phyloP scores from a whole-genome alignment of 257 asterid genomes.

The Echites panduratus region DNA sequence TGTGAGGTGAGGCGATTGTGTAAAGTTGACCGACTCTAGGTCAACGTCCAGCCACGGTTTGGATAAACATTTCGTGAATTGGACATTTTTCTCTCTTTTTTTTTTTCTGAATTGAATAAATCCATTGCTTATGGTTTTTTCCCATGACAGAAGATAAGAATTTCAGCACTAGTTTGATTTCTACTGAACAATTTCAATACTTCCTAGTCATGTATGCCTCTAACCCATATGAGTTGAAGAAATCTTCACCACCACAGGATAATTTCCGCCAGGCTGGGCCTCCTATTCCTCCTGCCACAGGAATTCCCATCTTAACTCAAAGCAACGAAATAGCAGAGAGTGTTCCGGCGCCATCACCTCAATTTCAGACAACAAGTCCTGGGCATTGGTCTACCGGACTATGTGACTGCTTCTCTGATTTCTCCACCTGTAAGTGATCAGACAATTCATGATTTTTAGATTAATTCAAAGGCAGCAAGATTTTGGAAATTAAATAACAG shows the following conservation, averaged over 20 bases:
- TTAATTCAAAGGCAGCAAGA: not conserved
- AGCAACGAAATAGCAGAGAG: too few species aligned
- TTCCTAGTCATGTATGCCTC: constrained; percentile 12
- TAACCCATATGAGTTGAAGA: not conserved
- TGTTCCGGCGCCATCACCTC: not conserved
- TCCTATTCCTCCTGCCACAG: constrained; percentile 10
- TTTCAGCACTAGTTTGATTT: not conserved
- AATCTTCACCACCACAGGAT: constrained; percentile 19
- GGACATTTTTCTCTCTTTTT: not conserved
- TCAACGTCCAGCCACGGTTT: not conserved
- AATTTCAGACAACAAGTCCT: constrained; percentile 1
- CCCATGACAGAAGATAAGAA: not conserved
- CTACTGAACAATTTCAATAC: not conserved
- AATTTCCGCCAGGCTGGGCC: constrained; percentile 9
- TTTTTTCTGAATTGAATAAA: not conserved
- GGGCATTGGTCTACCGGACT: constrained; percentile 15
- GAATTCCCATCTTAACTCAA: constrained; percentile 13
- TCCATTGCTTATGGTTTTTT: not conserved
- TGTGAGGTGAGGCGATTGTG: too few species aligned
- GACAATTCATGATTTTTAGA: not conserved
- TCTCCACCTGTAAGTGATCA: constrained; percentile 5
- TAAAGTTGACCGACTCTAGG: not conserved
- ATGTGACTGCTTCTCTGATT: constrained; percentile 13
- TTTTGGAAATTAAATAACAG: not conserved
- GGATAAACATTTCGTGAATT: not conserved